Evolutionary conservation across 345 rosid species (phyloP), one percentile per base, ranked within the genome.

Genomic region (Salix brachista): DNA sequence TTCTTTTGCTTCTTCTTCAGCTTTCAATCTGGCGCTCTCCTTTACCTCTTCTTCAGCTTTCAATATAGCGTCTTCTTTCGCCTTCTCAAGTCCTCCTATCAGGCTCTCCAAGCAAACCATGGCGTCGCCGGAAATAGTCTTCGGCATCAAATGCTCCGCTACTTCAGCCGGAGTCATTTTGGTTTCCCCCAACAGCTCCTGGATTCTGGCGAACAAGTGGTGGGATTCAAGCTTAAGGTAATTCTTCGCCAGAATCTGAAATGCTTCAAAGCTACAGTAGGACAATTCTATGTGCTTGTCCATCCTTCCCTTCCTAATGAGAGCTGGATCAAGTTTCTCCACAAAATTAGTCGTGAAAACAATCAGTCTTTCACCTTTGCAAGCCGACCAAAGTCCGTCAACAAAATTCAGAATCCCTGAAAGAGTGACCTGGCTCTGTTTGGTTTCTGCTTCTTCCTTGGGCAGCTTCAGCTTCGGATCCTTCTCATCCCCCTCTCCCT

Each of bases 121-220:
- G 16, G 61, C 26, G 32, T 77, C 75, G 18, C 75, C 70, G 1
- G 52, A 5, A 23, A n/a, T 12, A 19, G 75, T 77, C 26, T 70
- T 77, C 1, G 80, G 80, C 80, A 70, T 78, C 66, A 78, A 64
- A 50, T 71, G 71, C 64, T 78, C 80, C 0, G 80, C 75, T 5
- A 78, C 80, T 3, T 78, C 80, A 46, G 80, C 80, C 3, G 80
- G 80, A 0, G 80, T 78, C 66, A 78, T 78, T 5, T 18, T 65
- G 12, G 56, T 34, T 25, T 65, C 80, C 1, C 14, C 25, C 54
- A 78, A 28, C 71, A 78, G 2, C 11, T 70, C 71, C 1, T 25
- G 17, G 44, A 68, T 68, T 12, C 4, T 39, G 28, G 71, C 18
- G 25, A 23, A 68, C 71, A 68, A 23, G 4, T 23, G 13, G 71